Evolutionary conservation across 2,329 filamentous ascomycete species (phyloP), one percentile per base, ranked within the genome.

Genomic region (Curvularia verruculosa): DNA sequence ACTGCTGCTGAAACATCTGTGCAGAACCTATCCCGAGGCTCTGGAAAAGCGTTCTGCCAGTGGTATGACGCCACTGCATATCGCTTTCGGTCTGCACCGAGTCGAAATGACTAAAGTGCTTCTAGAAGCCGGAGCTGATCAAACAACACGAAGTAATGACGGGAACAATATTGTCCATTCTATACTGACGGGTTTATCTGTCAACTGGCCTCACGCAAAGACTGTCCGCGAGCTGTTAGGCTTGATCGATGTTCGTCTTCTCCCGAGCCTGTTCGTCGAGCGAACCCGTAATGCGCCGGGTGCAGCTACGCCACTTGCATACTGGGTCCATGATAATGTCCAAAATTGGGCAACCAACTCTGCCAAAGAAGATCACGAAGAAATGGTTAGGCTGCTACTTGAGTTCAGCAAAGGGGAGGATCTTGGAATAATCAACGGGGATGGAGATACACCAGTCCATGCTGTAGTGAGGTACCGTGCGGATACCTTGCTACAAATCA

Each of bases 91-190:
- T 2, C 76, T 85, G 3, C 82, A 84, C 10, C 82, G 83, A 19
- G 65, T 81, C 15, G 78, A 85, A 1, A 82, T 84, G 19, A 83
- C 84, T 15, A 84, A 85, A 66, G 78, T 85, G 0, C 81, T 96
- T 34, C 81, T 94, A 49, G 78, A 82, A 1, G 85, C 84, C 24
- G 90, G 89, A 3, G 89, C 90, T 2, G 86, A 95, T 68, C 87
- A 91, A 68, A 84, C 85, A 1, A 78, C 78, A 31, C 87, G 87
- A 23, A 87, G 91, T 68, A 77, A 76, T 9, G 70, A 77, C 3
- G 85, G 86, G 10, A 82, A 85, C 63, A 96, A 94, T 65, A 77
- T 94, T 15, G 61, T 94, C 1, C 91, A 96, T 2, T 80, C 87
- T 6, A 65, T 79, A n/a, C n/a, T n/a, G n/a, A n/a, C n/a, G n/a